Percentiles rank a stretch among this genome's conserved stretches.
These are phyloP conservation scores for Candida tropicalis DNA, from an alignment of 1,139 yeast genomes.

Conservation along the genomic window DNA sequence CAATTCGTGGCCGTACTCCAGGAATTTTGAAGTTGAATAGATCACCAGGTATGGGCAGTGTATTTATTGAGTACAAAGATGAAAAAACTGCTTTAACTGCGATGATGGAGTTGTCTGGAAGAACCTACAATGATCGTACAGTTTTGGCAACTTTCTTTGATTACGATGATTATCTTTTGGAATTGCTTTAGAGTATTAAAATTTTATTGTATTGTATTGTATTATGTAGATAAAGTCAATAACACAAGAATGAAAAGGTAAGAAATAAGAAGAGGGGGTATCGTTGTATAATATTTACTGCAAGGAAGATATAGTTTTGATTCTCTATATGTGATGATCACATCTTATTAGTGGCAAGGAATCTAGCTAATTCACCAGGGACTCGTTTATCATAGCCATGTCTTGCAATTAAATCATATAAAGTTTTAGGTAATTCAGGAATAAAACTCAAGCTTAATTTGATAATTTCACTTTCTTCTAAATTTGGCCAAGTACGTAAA, in stretches of 20 bases:
- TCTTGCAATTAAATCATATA: slow-evolving; percentile 69
- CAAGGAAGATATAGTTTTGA: too few relatives aligned
- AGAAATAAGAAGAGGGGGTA: background rate
- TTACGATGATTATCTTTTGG: slow-evolving; percentile 50
- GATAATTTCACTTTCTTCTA: slow-evolving; percentile 75
- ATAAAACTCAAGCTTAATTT: slow-evolving; percentile 80
- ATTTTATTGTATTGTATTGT: background rate
- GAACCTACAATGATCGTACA: slow-evolving; percentile 68
- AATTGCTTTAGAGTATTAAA: background rate
- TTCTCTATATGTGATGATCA: too few relatives aligned
- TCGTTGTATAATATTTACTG: too few relatives aligned
- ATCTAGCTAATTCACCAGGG: slow-evolving; percentile 37
- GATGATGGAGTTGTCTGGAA: slow-evolving; percentile 64
- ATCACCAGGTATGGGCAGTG: slow-evolving; percentile 69
- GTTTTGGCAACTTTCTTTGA: slow-evolving; percentile 68
- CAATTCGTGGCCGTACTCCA: slow-evolving; percentile 52
- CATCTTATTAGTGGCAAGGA: slow-evolving; percentile 14
- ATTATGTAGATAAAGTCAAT: background rate
- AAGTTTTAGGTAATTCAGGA: slow-evolving; percentile 67
- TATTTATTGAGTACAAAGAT: slow-evolving; percentile 65
- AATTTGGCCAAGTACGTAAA: slow-evolving; percentile 69
- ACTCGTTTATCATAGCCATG: slow-evolving; percentile 68
- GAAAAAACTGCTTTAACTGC: slow-evolving; percentile 59
- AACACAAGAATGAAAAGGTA: background rate
- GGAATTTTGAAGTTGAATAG: slow-evolving; percentile 43